Conservation (phyloP, 2,329 filamentous ascomycete genomes). For the Colletotrichum trifolii region DNA sequence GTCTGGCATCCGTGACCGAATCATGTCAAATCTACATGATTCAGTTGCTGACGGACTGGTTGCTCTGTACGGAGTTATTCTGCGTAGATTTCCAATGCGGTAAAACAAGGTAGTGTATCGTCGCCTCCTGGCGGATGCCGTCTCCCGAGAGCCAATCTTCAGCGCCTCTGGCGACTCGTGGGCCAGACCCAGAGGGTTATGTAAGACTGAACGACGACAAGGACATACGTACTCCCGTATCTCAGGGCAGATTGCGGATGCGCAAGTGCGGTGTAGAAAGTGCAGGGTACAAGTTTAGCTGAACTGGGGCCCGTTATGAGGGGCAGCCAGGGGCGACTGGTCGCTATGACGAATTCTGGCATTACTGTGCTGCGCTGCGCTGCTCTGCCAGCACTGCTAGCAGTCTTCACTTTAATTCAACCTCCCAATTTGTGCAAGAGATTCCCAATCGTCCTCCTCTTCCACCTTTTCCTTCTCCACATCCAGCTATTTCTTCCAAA, state of each 20-base stretch:
- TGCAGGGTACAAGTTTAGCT: neutral
- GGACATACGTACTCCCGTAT: conserved; percentile 27
- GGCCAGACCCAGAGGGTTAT: conserved; percentile 9
- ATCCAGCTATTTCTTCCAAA: conserved; percentile 29
- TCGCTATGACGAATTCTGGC: conserved; percentile 37
- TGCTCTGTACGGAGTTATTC: neutral
- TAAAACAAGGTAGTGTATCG: neutral
- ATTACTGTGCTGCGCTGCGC: neutral
- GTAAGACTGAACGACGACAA: conserved; percentile 8
- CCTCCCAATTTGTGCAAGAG: conserved; percentile 29
- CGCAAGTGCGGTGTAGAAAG: conserved; percentile 33
- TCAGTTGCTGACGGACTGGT: neutral
- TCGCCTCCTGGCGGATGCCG: neutral
- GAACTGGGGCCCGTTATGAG: conserved; percentile 17
- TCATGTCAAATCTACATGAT: neutral
- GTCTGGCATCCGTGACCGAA: neutral
- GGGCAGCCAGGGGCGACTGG: conserved; percentile 34
- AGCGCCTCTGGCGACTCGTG: conserved; percentile 20
- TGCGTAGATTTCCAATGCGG: conserved; percentile 1
- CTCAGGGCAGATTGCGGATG: conserved; percentile 10
- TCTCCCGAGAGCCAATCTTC: conserved; percentile 18
- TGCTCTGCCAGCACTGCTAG: conserved; percentile 11
- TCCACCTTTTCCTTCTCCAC: conserved; percentile 29
- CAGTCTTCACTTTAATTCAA: conserved; percentile 33
- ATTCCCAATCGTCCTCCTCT: conserved; percentile 8